A percentile compares a stretch with the other conserved stretches of the same genome.
These are phyloP conservation scores for Aspergillus calidoustus DNA, from an alignment of 2,329 filamentous ascomycete species.

Conservation along the genomic window DNA sequence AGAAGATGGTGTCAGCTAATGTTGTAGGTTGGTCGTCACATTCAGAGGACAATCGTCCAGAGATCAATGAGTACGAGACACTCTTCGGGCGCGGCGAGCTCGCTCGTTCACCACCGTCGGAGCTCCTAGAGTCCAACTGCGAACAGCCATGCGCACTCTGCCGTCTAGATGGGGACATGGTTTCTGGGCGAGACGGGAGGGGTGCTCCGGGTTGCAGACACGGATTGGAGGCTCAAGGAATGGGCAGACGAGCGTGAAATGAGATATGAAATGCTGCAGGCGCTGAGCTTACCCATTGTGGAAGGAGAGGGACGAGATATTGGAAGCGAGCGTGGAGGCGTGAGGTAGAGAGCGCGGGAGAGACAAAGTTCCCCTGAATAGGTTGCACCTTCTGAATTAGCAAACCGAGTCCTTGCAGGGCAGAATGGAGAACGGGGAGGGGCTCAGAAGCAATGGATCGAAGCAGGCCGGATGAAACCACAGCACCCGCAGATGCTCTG, in stretches of 20 bases:
- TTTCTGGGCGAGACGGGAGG: slow-evolving; percentile 19
- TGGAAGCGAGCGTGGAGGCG: slow-evolving; percentile 32
- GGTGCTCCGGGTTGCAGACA: slow-evolving; percentile 2
- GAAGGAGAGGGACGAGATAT: slow-evolving; percentile 26
- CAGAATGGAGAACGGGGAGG: slow-evolving; percentile 15
- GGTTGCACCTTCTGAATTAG: slow-evolving; percentile 30
- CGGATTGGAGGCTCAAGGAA: slow-evolving; percentile 8
- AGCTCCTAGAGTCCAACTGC: slow-evolving; percentile 17
- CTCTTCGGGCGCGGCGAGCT: slow-evolving; percentile 21
- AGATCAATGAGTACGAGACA: slow-evolving; percentile 20
- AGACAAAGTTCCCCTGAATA: slow-evolving; percentile 36
- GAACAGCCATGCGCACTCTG: slow-evolving; percentile 25
- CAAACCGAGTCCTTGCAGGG: slow-evolving; percentile 25
- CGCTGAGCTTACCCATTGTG: slow-evolving; percentile 46
- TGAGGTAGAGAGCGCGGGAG: slow-evolving; percentile 28
- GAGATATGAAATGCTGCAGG: slow-evolving; percentile 16
- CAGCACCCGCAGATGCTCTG: slow-evolving; percentile 17
- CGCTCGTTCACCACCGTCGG: slow-evolving; percentile 9
- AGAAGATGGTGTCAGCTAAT: slow-evolving; percentile 30
- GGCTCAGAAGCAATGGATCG: slow-evolving; percentile 15
- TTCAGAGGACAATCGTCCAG: slow-evolving; percentile 19
- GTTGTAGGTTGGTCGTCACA: slow-evolving; percentile 19
- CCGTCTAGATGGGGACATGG: slow-evolving; percentile 22
- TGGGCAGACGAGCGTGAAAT: slow-evolving; percentile 16
- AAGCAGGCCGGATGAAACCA: slow-evolving; percentile 14